Percentiles rank a stretch among this genome's conserved stretches.
Conservation (phyloP, 176 grass and related monocot genomes). For the Oryza nivara region DNA sequence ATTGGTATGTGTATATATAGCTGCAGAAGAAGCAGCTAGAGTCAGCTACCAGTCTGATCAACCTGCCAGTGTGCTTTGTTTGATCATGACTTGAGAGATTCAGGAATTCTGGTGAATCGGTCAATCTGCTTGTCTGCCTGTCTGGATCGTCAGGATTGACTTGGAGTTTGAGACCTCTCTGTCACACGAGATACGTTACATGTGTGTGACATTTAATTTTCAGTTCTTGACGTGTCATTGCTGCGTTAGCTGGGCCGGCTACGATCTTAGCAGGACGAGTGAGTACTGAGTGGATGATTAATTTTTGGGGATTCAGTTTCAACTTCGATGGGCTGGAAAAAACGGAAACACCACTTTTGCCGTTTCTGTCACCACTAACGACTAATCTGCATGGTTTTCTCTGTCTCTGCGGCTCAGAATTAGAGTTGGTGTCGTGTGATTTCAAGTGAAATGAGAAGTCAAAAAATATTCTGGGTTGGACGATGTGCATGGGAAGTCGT, state of each 20-base stretch:
- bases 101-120: neutral
- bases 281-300: neutral
- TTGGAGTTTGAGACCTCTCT: neutral
- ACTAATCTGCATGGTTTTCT: too few relatives aligned
- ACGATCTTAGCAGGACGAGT: neutral
- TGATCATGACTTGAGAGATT: slow-evolving; percentile 1
- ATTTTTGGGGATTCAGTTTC: neutral
- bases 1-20: slow-evolving; percentile 24
- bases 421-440: neutral
- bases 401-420: too few relatives aligned
- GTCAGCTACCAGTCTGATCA: neutral
- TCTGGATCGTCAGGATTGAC: slow-evolving; percentile 23
- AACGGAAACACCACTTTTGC: neutral
- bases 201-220: neutral
- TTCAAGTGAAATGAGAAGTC: neutral
- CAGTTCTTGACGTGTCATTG: neutral
- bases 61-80: slow-evolving; percentile 18
- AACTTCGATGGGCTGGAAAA: neutral
- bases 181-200: neutral
- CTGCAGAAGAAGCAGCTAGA: neutral
- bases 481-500: neutral
- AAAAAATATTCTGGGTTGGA: neutral
- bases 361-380: neutral
- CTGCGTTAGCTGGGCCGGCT: neutral
- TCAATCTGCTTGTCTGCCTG: slow-evolving; percentile 11